Percentiles rank a stretch among this genome's conserved stretches.
These are phyloP conservation scores for Fusarium tjaetaba DNA, from an alignment of 2,329 filamentous ascomycete genomes.

Conservation along the genomic window DNA sequence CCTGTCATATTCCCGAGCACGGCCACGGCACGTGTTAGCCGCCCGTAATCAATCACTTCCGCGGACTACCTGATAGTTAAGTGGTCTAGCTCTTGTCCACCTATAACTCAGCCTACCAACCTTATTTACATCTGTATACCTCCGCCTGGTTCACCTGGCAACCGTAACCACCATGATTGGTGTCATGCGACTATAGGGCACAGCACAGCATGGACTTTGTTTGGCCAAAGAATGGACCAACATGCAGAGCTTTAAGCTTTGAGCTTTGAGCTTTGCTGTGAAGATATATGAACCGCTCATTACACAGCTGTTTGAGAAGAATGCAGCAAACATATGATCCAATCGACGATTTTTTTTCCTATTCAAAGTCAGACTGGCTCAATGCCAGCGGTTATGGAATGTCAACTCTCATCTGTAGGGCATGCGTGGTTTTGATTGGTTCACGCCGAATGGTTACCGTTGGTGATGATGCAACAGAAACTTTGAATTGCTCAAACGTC, in stretches of 20 bases:
- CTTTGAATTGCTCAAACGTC: not conserved
- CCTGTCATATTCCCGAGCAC: not conserved
- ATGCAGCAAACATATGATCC: not conserved
- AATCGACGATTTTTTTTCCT: not conserved
- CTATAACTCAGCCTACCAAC: not conserved
- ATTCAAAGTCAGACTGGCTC: not conserved
- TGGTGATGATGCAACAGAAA: conserved; percentile 18
- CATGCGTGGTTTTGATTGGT: conserved; percentile 21
- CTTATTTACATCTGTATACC: not conserved
- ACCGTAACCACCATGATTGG: conserved; percentile 9
- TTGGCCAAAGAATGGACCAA: not conserved
- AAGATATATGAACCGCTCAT: not conserved
- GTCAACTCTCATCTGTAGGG: not conserved
- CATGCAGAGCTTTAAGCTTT: not conserved
- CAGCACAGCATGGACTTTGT: conserved; percentile 11
- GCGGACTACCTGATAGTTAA: not conserved
- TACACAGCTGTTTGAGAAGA: conserved; percentile 4
- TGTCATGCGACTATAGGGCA: conserved; percentile 7
- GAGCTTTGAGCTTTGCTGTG: not conserved
- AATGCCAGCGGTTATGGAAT: conserved; percentile 2
- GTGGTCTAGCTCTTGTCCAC: not conserved
- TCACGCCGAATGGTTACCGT: not conserved
- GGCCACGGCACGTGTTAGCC: not conserved
- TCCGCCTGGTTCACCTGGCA: conserved; percentile 36
- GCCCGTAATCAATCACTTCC: not conserved